Evolutionary conservation across 2,329 filamentous ascomycete genomes (phyloP).

Genomic region (Cercospora janseana): DNA sequence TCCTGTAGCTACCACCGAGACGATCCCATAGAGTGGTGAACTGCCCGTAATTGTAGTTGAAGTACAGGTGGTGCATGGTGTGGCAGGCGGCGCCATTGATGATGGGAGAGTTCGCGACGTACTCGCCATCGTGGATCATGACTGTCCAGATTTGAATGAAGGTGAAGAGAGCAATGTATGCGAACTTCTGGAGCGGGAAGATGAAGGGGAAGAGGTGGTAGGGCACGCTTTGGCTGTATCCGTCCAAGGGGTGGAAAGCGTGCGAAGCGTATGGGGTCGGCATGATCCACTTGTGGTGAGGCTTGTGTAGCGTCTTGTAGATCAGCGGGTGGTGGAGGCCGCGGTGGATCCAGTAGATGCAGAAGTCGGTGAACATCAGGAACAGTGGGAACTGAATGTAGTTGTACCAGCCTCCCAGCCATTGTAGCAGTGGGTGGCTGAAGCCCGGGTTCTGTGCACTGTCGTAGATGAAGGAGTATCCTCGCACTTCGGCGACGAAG

Average conservation of each 20-base stretch:
- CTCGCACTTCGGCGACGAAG: slow-evolving; percentile 79
- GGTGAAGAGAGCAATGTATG: slow-evolving; percentile 79
- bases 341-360: slow-evolving; percentile 90
- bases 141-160: slow-evolving; percentile 98
- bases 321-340: slow-evolving; percentile 74
- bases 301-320: slow-evolving; percentile 92
- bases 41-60: slow-evolving; percentile 91
- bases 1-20: slow-evolving; percentile 78
- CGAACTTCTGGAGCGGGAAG: slow-evolving; percentile 88
- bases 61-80: slow-evolving; percentile 83
- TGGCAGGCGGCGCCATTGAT: slow-evolving; percentile 95
- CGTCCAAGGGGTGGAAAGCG: slow-evolving; percentile 92
- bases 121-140: slow-evolving; percentile 94
- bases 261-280: slow-evolving; percentile 89
- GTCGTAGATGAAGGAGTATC: slow-evolving; percentile 86
- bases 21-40: slow-evolving; percentile 93
- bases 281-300: slow-evolving; percentile 99
- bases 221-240: slow-evolving; percentile 81
- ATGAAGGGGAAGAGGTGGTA: slow-evolving; percentile 93
- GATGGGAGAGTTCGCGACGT: slow-evolving; percentile 82
- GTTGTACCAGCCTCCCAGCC: slow-evolving; percentile 58
- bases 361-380: slow-evolving; percentile 82
- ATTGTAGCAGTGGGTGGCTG: slow-evolving; percentile 31
- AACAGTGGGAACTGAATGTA: slow-evolving; percentile 83
- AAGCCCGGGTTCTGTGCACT: slow-evolving; percentile 38